Conservation (phyloP, 2,329 filamentous ascomycete genomes). For the Cladophialophora yegresii region DNA sequence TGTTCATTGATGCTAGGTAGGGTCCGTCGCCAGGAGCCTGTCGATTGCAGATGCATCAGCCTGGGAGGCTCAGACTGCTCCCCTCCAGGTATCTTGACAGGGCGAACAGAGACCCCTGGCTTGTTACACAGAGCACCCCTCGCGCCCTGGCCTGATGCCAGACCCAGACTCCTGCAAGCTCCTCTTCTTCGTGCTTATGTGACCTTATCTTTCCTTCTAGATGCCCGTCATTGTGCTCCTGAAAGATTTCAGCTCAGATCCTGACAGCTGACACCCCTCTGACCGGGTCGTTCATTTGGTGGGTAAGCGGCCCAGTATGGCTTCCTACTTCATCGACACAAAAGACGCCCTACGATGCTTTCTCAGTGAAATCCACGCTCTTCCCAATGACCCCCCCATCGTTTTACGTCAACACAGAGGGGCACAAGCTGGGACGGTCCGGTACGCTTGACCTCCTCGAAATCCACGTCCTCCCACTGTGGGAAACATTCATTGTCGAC, state of each 20-base stretch:
- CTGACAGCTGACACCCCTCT: not conserved
- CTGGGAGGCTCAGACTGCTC: not conserved
- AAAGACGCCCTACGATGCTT: not conserved
- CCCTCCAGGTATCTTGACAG: too few relatives aligned
- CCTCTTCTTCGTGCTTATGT: not conserved
- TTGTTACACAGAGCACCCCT: not conserved
- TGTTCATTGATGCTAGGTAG: not conserved
- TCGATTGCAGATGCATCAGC: not conserved
- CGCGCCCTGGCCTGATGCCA: not conserved
- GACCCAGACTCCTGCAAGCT: not conserved
- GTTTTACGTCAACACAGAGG: not conserved
- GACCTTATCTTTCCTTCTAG: not conserved
- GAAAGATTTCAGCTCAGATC: not conserved
- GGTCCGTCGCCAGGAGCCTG: not conserved
- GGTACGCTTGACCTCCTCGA: not conserved
- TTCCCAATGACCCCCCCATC: not conserved
- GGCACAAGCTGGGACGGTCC: not conserved
- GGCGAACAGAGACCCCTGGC: not conserved
- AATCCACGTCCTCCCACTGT: not conserved
- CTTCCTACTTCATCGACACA: not conserved
- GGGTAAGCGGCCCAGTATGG: not conserved
- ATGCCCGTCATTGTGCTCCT: not conserved
- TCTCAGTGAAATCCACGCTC: not conserved
- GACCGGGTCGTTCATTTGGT: not conserved
- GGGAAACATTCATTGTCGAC: not conserved